phyloP scores from a whole-genome alignment of 73 alveolate genomes.

The Paramecium sonneborni region DNA sequence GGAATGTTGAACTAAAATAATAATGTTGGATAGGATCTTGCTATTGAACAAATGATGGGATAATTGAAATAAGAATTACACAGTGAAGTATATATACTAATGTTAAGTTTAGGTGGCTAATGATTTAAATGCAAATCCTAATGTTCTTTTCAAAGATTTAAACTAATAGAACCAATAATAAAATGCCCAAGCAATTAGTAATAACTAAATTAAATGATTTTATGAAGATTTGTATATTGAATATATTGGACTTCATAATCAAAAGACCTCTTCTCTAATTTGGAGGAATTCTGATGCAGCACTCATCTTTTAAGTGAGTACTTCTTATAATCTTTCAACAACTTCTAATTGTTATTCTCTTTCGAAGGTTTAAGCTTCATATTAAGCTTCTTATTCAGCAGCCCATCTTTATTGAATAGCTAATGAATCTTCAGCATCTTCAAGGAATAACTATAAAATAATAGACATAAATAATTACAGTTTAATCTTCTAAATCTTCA shows the following conservation, averaged over 20 bases:
- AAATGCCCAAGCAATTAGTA: neutral
- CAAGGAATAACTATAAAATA: slow-evolving; percentile 53
- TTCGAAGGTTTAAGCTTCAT: slow-evolving; percentile 52
- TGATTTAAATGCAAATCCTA: slow-evolving; percentile 33
- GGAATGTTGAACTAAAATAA: slow-evolving; percentile 35
- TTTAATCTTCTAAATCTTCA: slow-evolving; percentile 58
- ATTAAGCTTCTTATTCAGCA: slow-evolving; percentile 54
- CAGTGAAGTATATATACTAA: neutral
- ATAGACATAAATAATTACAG: neutral
- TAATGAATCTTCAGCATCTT: slow-evolving; percentile 64
- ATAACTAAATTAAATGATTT: slow-evolving; percentile 29
- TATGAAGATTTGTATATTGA: slow-evolving; percentile 26
- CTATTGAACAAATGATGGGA: slow-evolving; percentile 37
- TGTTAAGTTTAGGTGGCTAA: neutral
- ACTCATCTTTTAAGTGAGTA: neutral
- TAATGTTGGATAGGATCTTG: neutral
- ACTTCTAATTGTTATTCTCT: slow-evolving; percentile 24
- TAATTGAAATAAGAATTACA: slow-evolving; percentile 18
- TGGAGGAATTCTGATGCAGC: slow-evolving; percentile 52
- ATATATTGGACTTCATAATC: slow-evolving; percentile 31
- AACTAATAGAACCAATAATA: neutral
- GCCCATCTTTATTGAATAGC: slow-evolving; percentile 57
- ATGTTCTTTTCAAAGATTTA: slow-evolving; percentile 8
- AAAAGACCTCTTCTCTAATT: slow-evolving; percentile 49
- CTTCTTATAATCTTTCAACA: slow-evolving; percentile 50